Base-by-base conservation (phyloP, 768 basidiomycete genomes). In the Filobasidium wieringae region DNA sequence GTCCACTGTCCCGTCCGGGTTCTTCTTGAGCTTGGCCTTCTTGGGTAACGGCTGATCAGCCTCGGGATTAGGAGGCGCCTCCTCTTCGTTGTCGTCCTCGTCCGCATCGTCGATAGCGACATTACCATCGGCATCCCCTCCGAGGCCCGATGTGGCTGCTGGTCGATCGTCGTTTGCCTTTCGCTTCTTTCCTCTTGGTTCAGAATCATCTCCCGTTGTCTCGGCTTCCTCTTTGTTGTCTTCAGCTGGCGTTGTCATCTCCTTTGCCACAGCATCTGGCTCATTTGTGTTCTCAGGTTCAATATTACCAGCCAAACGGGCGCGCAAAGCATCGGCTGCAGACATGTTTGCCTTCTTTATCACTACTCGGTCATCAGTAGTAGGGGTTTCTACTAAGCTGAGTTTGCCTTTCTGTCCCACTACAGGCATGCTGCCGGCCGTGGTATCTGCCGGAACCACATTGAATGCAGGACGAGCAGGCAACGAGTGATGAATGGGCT, bases 271-370 rank as follows among this genome's bases (percentile, higher is more conserved):
- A 9, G 33, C 8, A 9, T 33, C 32, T 8, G 26, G 33, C n/a
- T 61, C 60, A 19, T 61, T 62, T 27, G 17, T 47, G 11, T 22
- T 26, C 14, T 47, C 43, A 49, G 26, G 31, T 53, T 55, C 49
- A 27, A 12, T 15, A 15, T 27, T 54, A 47, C 59, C 58, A 3
- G 53, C 53, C 1, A 65, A 51, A 36, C 63, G 50, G 19, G 71
- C 65, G 49, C 68, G 92, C 66, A 97, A 79, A 72, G 85, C 81
- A 72, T 97, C 88, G 55, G 92, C 92, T 43, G 93, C 93, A 77
- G 83, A 88, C 83, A 97, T 82, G 70, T 97, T 97, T 29, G 93
- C 93, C 81, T 93, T 84, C 60, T 92, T 83, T 63, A 95, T 88
- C 26, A 37, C 50, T 30, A 41, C 51, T 27, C 19, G 64, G 60